Base-by-base conservation (phyloP, 1,284 basidiomycete species). In the Xerocomus nothofagi region DNA sequence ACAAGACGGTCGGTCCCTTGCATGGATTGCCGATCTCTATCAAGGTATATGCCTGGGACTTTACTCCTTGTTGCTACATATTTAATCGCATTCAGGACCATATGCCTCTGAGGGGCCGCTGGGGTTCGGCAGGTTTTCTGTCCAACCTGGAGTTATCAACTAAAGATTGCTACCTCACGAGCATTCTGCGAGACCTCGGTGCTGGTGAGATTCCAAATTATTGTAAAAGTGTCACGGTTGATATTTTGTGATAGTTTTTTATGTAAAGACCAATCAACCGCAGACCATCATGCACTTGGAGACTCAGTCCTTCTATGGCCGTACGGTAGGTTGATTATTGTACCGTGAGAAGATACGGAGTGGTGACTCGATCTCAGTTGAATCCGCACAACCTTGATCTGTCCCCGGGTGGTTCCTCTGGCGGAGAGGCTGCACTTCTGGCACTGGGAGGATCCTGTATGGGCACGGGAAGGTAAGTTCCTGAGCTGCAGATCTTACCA, bases 341-440 rank as follows among this genome's bases (percentile, higher is more conserved):
- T 15, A 0, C 6, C 6, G 3, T 6, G 1, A 26, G 4, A 29
- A 8, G 18, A 31, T 44, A 15, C 2, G 1, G 11, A 12, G 23
- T n/a, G 18, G 23, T 59, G 10, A 56, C 29, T 21, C 17, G 23
- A 20, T 42, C 37, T 33, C 20, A 66, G 39, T 57, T 70, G 12
- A 79, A 81, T 53, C 79, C 79, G 3, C 63, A 67, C 63, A 80
- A 81, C 53, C 71, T 72, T 1, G 55, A 61, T 39, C 60, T 77
- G 10, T 71, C 73, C 1, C 59, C 73, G 0, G 79, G 80, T 14
- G 80, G 80, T 24, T 74, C 72, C 30, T 75, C 73, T 4, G 80
- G 80, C 11, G 80, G 80, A 26, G 79, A 80, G 60, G 70, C 76
- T 0, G 78, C 79, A 0, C 56, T 82, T n/a, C 58, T 81, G 3